Base-by-base conservation (phyloP, 208 protist genomes). In the Trypanosoma conorhini region DNA sequence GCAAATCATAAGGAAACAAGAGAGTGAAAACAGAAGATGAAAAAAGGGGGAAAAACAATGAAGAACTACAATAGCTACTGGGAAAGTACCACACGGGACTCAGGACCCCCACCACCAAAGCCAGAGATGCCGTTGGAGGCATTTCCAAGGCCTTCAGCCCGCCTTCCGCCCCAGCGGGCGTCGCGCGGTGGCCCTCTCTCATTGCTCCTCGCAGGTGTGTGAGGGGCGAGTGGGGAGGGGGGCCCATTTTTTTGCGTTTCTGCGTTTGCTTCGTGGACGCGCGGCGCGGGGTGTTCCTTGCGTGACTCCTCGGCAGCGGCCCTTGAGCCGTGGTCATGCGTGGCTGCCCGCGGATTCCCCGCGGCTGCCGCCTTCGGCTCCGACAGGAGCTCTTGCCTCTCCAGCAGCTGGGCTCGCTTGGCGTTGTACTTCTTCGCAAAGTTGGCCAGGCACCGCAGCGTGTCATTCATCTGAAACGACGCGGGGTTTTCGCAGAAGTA, bases 401-500 rank as follows among this genome's bases (percentile, higher is more conserved):
- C 75, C 44, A 67, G n/a, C 51, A 74, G 52, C 28, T 70, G 40
- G 5, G 51, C 33, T 42, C 60, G 17, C 51, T 89, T 83, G 26
- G 63, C 58, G 17, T 85, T 76, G 50, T 88, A 92, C 28, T 78
- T 79, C 70, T 92, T 90, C 61, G 81, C 77, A 71, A 94, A 92
- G 48, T 61, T 76, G 9, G 76, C 51, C 51, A 92, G 57, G 31
- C 83, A 74, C 33, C 86, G 79, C 51, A 92, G 62, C 38, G 74
- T 70, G 60, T 92, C 85, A 24, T 86, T 82, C 60, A 94, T 68
- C 10, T 70, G 79, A 62, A 88, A 90, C 0, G 62, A 82, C 5
- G 82, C 70, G 42, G 70, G 73, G 26, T 66, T 65, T 56, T 94
- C 86, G 46, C 89, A 89, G 21, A 89, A 63, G 48, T 85, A 92